A percentile compares a stretch with the other conserved stretches of the same genome.
phyloP scores from a whole-genome alignment of 192 early-diverging fungal genomes.

The Pilaira anomala region DNA sequence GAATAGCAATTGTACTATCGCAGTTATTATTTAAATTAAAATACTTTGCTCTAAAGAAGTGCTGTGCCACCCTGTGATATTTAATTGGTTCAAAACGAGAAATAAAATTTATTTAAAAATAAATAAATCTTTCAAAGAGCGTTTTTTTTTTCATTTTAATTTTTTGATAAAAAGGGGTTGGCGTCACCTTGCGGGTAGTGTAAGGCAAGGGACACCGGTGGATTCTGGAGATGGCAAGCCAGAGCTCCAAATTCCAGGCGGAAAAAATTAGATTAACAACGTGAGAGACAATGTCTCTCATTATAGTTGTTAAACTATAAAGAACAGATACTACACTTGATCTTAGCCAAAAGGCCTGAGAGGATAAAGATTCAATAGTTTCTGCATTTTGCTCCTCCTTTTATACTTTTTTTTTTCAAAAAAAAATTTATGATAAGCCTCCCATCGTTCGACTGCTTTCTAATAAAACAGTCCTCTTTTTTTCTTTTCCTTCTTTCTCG shows the following conservation, averaged over 20 bases:
- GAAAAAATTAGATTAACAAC: conserved; percentile 64
- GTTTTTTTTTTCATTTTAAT: conserved; percentile 14
- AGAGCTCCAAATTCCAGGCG: conserved; percentile 41
- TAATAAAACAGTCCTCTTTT: too few species aligned
- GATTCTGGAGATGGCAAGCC: conserved; percentile 42
- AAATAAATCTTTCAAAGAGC: too few species aligned
- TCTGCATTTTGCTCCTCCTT: conserved; percentile 5
- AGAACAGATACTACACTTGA: conserved; percentile 92
- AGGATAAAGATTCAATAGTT: conserved; percentile 50
- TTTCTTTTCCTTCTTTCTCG: too few species aligned
- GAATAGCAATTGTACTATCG: too few species aligned
- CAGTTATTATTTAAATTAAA: too few species aligned
- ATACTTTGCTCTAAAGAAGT: too few species aligned
- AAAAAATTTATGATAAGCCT: background rate
- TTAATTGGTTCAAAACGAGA: too few species aligned
- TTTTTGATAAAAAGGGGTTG: conserved; percentile 24
- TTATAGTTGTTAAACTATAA: conserved; percentile 69
- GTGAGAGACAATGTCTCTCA: conserved; percentile 39
- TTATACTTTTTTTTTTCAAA: conserved; percentile 34
- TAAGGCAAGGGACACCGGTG: conserved; percentile 65
- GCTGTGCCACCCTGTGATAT: too few species aligned
- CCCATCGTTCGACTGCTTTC: too few species aligned
- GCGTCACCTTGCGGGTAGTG: conserved; percentile 62
- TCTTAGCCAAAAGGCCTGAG: conserved; percentile 85
- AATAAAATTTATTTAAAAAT: too few species aligned